Base-by-base conservation (phyloP, 371 early-diverging fungal genomes). In the Conidiobolus incongruus region DNA sequence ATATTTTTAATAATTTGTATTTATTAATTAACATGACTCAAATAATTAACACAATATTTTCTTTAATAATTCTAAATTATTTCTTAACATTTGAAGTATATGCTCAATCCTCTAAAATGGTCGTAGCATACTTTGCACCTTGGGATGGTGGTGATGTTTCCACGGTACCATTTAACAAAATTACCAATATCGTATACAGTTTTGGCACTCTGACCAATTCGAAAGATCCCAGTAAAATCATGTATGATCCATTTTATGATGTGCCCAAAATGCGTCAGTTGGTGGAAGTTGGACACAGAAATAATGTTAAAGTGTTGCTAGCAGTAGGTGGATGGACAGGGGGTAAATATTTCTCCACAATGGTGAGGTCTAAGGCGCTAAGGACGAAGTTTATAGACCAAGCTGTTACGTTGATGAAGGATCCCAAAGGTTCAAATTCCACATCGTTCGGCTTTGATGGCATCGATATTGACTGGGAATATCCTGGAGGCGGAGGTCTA, bases 281-380 rank as follows among this genome's bases (percentile, higher is more conserved):
- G 26, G 4, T 4, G 23, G 13, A 3, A 32, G 41, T 34, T 31
- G 20, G 40, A 12, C 13, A 42, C 8, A 42, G 12, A 13, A 16
- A 38, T 7, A 8, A 15, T 11, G 44, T 44, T 15, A 44, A 44
- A 23, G 44, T 44, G 5, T 48, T 76, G 20, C 51, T 75, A 15
- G 75, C 81, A 2, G 55, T 83, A 4, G 81, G 83, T 33, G 83
- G 83, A 1, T 82, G 81, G 75, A 71, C 71, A 39, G 79, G 77
- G 17, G 71, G 74, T 6, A 49, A 67, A 32, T 48, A 51, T 16
- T 76, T 81, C 54, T 69, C 71, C 2, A 47, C 57, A 2, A 69
- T 82, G 47, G 65, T 63, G 0, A 61, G 67, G 1, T 46, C 44
- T 23, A 24, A 53, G 5, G 39, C 41, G 0, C n/a, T 50, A 0